phyloP scores from a whole-genome alignment of 345 rosid genomes.

The Populus nigra region DNA sequence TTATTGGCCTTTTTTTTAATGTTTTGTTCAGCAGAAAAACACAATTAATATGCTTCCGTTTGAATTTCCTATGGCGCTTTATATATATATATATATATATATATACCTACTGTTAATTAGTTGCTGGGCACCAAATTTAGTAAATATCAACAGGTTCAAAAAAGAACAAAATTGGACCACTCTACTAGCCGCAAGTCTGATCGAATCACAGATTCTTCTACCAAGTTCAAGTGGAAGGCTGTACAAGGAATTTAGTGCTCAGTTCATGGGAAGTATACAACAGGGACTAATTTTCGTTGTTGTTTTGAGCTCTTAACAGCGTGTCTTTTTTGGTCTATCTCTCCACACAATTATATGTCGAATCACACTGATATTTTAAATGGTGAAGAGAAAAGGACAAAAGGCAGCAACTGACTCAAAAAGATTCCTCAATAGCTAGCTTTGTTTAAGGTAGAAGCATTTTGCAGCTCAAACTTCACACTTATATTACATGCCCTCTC shows the following conservation, averaged over 20 bases:
- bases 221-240: slow-evolving; percentile 34
- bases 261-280: slow-evolving; percentile 24
- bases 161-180: neutral
- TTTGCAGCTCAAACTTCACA: slow-evolving; percentile 27
- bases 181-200: neutral
- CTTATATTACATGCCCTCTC: neutral
- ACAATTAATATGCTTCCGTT: neutral
- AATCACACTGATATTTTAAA: slow-evolving; percentile 14
- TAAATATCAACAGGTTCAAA: neutral
- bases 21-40: neutral
- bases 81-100: too few species aligned
- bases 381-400: neutral
- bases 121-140: neutral
- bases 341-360: slow-evolving; percentile 19
- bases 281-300: neutral
- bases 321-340: slow-evolving; percentile 10
- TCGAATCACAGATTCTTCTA: slow-evolving; percentile 15
- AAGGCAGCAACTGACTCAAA: slow-evolving; percentile 20
- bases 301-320: neutral
- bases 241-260: slow-evolving; percentile 16
- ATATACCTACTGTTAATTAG: neutral
- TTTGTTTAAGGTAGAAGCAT: slow-evolving; percentile 25
- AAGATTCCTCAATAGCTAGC: slow-evolving; percentile 27
- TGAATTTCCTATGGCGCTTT: neutral
- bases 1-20: neutral